Evolutionary conservation across 371 early-diverging fungal species (phyloP), one percentile per base, ranked within the genome.

Genomic region (Capniomyces stellatus): DNA sequence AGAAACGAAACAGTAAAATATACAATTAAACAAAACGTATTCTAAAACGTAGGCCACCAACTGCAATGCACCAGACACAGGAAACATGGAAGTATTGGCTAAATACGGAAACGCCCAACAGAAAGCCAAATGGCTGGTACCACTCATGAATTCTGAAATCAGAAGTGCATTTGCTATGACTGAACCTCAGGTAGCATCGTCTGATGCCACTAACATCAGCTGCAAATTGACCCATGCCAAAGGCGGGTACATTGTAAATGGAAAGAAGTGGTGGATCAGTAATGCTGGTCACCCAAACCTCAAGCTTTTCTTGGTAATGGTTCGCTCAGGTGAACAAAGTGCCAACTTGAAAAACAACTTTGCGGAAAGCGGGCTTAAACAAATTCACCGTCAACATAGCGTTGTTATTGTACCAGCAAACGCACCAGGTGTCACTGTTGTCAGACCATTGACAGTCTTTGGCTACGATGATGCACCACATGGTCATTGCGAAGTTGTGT

Each of bases 141-240:
- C 94, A 21, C 71, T 95, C 52, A 61, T 95, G 69, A 72, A 80
- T 25, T 93, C 93, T 49, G 72, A 81, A 71, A 92, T 96, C 63
- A 80, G 97, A 21, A 90, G 91, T 21, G 92, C 93, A 13, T 94
- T 96, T 70, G 92, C 94, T 54, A 96, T 96, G 97, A 94, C 97
- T 21, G 97, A 96, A 67, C 82, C 86, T 10, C 72, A 63, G 0
- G 92, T 94, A 19, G 91, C 97, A 0, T 87, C 88, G 13, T 90
- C 94, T 31, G 94, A 96, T 67, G 97, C 97, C 0, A 90, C 92
- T 60, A 92, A 94, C 71, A 92, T 94, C 55, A 81, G 83, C 60
- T 49, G 49, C 49, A 27, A 8, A 23, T 27, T 49, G 49, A 83
- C 88, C 31, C 65, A 66, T 35, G 91, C 93, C 54, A 72, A 69